A percentile compares a stretch with the other conserved stretches of the same genome.
Evolutionary conservation across 1,139 yeast genomes (phyloP).

Genomic region (Chernovozyma aurita): DNA sequence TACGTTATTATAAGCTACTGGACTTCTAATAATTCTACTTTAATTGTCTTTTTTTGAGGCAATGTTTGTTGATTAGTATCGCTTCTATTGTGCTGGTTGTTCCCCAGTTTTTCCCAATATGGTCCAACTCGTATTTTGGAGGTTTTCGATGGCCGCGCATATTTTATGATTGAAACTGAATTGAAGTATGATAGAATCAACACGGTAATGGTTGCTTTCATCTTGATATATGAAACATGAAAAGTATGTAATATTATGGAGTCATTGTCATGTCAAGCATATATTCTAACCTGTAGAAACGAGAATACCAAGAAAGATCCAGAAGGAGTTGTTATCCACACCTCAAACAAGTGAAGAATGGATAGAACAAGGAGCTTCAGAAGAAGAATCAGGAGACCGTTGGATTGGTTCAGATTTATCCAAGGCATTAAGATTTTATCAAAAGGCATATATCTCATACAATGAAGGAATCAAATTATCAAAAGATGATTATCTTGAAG

Average conservation of each 20-base stretch:
- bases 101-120: too few relatives aligned
- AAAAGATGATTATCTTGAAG: conserved; percentile 19
- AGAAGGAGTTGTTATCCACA: conserved; percentile 1
- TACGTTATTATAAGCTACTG: too few relatives aligned
- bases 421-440: conserved; percentile 50
- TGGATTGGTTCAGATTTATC: conserved; percentile 54
- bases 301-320: conserved; percentile 4
- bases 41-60: too few relatives aligned
- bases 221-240: too few relatives aligned
- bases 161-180: too few relatives aligned
- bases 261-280: conserved; percentile 1
- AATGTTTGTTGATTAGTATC: too few relatives aligned
- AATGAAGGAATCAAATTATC: conserved; percentile 22
- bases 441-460: conserved; percentile 41
- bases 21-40: too few relatives aligned
- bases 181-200: too few relatives aligned
- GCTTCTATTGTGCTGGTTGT: too few relatives aligned
- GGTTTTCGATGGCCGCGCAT: too few relatives aligned
- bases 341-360: conserved; percentile 42
- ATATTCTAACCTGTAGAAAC: conserved; percentile 4
- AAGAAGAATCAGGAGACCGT: conserved; percentile 56
- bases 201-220: too few relatives aligned
- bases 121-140: too few relatives aligned
- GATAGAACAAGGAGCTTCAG: conserved; percentile 42
- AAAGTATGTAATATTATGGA: background rate